Conservation (phyloP, 495 filamentous ascomycete species). For the Penicillium herquei region DNA sequence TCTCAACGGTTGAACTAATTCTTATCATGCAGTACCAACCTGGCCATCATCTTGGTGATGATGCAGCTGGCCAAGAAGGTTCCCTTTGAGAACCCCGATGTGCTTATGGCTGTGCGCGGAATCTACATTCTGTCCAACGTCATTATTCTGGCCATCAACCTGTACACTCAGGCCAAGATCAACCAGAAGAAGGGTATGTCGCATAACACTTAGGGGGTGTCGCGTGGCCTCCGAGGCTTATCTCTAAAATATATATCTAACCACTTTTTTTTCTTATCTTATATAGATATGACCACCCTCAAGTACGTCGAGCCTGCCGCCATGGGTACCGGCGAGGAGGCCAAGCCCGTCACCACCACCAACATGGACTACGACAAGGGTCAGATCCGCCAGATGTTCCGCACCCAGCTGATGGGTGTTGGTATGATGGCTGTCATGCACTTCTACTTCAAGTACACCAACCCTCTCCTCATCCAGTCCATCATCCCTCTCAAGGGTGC, state of each 20-base stretch:
- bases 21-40: slow-evolving; percentile 68
- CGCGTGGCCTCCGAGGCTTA: not conserved
- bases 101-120: slow-evolving; percentile 78
- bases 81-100: slow-evolving; percentile 86
- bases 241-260: not conserved
- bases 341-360: slow-evolving; percentile 93
- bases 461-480: slow-evolving; percentile 96
- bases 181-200: slow-evolving; percentile 90
- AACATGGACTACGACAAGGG: slow-evolving; percentile 86
- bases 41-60: slow-evolving; percentile 92
- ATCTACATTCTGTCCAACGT: slow-evolving; percentile 85
- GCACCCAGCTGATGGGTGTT: slow-evolving; percentile 88
- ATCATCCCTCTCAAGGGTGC: slow-evolving; percentile 97
- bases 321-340: slow-evolving; percentile 88
- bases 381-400: slow-evolving; percentile 79
- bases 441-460: slow-evolving; percentile 98
- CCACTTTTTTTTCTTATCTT: not conserved
- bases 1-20: not conserved
- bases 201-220: not conserved
- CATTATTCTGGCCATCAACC: slow-evolving; percentile 78
- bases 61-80: slow-evolving; percentile 98
- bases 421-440: slow-evolving; percentile 99
- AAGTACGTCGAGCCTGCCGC: slow-evolving; percentile 96
- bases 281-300: slow-evolving; percentile 88
- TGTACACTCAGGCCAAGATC: slow-evolving; percentile 78